phyloP scores from a whole-genome alignment of 768 basidiomycete genomes.

The Suillus subaureus region DNA sequence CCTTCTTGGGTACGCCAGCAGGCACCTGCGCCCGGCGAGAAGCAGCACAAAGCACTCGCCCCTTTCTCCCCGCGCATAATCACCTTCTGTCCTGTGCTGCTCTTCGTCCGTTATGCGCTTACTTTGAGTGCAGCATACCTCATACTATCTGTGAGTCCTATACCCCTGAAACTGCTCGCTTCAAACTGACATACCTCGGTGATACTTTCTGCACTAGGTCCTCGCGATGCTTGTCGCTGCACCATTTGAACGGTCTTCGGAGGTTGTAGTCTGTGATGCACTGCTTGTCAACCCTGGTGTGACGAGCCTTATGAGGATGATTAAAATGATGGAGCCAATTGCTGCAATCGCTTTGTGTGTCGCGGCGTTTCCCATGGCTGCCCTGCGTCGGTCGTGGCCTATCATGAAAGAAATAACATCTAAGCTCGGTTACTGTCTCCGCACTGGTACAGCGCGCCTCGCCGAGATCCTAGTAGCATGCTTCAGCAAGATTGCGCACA shows the following conservation, averaged over 20 bases:
- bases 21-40: not conserved
- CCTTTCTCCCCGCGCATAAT: constrained; percentile 1
- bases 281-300: not conserved
- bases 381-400: not conserved
- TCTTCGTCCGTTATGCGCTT: not conserved
- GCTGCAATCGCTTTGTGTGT: not conserved
- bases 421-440: not conserved
- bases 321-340: not conserved
- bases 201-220: not conserved
- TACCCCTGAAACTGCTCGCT: not conserved
- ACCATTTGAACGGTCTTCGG: not conserved
- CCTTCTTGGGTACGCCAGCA: not conserved
- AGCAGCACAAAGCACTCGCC: not conserved
- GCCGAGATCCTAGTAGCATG: not conserved
- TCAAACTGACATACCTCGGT: not conserved
- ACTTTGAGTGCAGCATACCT: constrained; percentile 5
- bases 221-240: not conserved
- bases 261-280: not conserved
- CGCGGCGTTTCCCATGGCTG: not conserved
- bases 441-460: not conserved
- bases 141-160: not conserved
- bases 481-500: not conserved
- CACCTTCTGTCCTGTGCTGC: constrained; percentile 4
- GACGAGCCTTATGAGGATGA: not conserved
- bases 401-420: not conserved